Base-by-base conservation (phyloP, 192 early-diverging fungal genomes). In the Coemansia sp. region DNA sequence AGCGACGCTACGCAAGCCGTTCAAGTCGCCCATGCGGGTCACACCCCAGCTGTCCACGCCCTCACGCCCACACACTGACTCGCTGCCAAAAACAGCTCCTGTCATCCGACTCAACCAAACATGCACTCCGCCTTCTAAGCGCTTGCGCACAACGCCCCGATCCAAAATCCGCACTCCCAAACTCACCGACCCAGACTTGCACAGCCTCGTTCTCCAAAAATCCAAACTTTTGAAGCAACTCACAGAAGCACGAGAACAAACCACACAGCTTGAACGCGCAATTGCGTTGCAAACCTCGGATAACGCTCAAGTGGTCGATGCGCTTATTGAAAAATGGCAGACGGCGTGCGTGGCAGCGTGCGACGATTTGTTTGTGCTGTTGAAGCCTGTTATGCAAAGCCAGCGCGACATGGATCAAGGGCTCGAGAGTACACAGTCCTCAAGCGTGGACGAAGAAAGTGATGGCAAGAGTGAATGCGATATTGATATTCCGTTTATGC, bases 311-410 rank as follows among this genome's bases (percentile, higher is more conserved):
- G 69, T 52, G 9, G 76, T 79, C 9, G 62, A 59, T 37, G 62
- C 22, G 27, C 64, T 79, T 5, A 49, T 79, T n/a, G 57, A 43
- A 17, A 73, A 73, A 27, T 79, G 76, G 76, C 66, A 79, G 67
- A 41, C 50, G 10, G 76, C 76, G 15, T 79, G 76, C 41, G 19
- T 67, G 4, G 41, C 52, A 2, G 76, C 76, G 1, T 35, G 64
- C 62, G 76, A 79, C 0, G 76, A 79, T 12, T 61, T 79, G 54
- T 79, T 73, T 52, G 71, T 39, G 21, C 48, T 79, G 51, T 64
- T 79, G 19, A 66, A 67, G 45, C 76, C 76, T 0, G 51, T 63
- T 39, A 79, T 79, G 76, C 67, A 73, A 32, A 67, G 67, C 0
- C 70, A 70, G 54, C 55, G 71, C 19, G 67, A 67, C 56, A 41